phyloP scores from a whole-genome alignment of 768 basidiomycete species.

The Baorangia bicolor region DNA sequence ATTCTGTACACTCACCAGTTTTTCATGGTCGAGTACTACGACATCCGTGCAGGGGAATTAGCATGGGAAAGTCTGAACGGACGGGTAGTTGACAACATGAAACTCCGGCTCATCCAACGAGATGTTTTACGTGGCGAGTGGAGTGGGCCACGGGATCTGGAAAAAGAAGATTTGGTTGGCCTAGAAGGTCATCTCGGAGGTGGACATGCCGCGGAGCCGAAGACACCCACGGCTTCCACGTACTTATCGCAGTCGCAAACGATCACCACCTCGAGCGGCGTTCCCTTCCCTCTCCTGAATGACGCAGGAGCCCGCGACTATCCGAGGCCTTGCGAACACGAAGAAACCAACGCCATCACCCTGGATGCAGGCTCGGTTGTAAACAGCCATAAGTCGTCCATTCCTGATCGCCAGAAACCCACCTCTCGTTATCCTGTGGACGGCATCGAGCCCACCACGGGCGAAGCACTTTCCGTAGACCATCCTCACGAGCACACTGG shows the following conservation, averaged over 20 bases:
- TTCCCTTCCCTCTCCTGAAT: conserved; percentile 27
- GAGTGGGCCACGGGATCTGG: conserved; percentile 23
- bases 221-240: conserved; percentile 35
- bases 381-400: conserved; percentile 9
- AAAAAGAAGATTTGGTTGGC: conserved; percentile 27
- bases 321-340: conserved; percentile 21
- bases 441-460: conserved; percentile 11
- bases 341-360: conserved; percentile 14
- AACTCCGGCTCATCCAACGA: conserved; percentile 43
- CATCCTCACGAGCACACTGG: conserved; percentile 13
- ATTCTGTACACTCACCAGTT: conserved; percentile 26
- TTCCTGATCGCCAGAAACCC: conserved; percentile 20
- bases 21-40: conserved; percentile 67
- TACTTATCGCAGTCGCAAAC: conserved; percentile 35
- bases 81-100: conserved; percentile 50
- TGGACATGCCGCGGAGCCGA: conserved; percentile 37
- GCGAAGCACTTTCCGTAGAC: conserved; percentile 14
- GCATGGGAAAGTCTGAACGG: conserved; percentile 54
- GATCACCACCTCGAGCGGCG: conserved; percentile 20
- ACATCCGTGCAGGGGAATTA: conserved; percentile 53
- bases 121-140: conserved; percentile 24
- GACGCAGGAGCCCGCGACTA: conserved; percentile 20
- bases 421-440: conserved; percentile 18
- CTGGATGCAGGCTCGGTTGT: conserved; percentile 9
- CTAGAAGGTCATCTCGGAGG: conserved; percentile 32